These are phyloP conservation scores for Ceratocystis alfenasii DNA, from an alignment of 2,329 filamentous ascomycete genomes.

Conservation along the genomic window DNA sequence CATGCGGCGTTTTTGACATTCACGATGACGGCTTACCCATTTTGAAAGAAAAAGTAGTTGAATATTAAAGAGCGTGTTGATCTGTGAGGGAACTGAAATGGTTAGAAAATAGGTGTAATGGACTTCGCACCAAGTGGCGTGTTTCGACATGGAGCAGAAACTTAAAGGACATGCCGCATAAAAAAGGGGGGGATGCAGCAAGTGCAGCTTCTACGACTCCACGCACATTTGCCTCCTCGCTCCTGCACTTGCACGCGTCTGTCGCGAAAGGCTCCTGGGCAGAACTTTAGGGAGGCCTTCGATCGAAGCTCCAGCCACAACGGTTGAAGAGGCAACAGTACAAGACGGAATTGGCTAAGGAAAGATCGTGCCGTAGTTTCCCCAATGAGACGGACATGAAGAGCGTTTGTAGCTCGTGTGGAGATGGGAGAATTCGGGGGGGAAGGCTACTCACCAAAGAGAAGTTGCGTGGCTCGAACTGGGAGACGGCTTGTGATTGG, in stretches of 20 bases:
- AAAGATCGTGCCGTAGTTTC: background rate
- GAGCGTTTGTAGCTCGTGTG: background rate
- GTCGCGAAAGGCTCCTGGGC: background rate
- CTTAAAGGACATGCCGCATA: background rate
- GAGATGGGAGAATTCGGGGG: background rate
- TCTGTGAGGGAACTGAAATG: background rate
- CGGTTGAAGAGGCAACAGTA: background rate
- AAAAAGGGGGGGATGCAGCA: conserved; percentile 18
- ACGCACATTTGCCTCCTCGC: background rate
- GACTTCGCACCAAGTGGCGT: background rate
- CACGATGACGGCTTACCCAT: conserved; percentile 6
- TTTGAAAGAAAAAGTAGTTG: background rate
- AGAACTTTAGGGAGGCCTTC: no score
- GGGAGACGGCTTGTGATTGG: conserved; percentile 4
- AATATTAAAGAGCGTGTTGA: conserved; percentile 6
- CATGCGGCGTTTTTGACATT: background rate
- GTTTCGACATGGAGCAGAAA: background rate
- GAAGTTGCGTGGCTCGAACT: conserved; percentile 15
- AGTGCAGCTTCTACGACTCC: conserved; percentile 13
- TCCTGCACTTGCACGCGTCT: conserved; percentile 3
- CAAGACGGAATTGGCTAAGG: background rate
- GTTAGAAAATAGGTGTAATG: background rate
- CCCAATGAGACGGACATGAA: background rate
- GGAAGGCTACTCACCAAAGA: conserved; percentile 8
- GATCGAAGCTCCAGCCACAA: no score